These are phyloP conservation scores for Scenedesmus sp. DNA, from an alignment of 163 green algal genomes.

Conservation along the genomic window DNA sequence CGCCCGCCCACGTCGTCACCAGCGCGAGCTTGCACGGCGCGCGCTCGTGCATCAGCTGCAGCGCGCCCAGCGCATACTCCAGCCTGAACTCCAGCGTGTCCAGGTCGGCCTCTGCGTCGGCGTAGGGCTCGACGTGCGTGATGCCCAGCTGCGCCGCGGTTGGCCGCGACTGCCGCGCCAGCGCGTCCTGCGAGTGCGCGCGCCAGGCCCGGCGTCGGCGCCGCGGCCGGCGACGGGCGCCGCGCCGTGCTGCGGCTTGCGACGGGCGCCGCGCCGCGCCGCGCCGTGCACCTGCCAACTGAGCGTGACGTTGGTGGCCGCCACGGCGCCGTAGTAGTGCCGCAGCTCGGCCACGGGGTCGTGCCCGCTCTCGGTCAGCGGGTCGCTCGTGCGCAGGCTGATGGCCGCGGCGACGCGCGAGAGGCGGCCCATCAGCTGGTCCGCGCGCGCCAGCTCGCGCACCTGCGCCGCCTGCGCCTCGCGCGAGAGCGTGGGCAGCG, in stretches of 20 bases:
- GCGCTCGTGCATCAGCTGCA: not conserved
- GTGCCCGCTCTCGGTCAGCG: slow-evolving; percentile 27
- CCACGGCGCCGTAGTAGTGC: slow-evolving; percentile 33
- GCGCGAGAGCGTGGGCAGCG: slow-evolving; percentile 11
- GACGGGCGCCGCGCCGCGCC: no score
- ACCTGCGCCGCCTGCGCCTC: slow-evolving; percentile 27
- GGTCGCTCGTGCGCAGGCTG: slow-evolving; percentile 34
- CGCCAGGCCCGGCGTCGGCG: not conserved
- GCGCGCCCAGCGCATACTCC: slow-evolving; percentile 17
- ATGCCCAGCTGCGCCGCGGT: slow-evolving; percentile 13
- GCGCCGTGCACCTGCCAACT: slow-evolving; percentile 20
- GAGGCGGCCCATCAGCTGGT: slow-evolving; percentile 38
- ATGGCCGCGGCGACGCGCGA: slow-evolving; percentile 31
- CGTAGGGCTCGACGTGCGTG: slow-evolving; percentile 15
- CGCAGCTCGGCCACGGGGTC: slow-evolving; percentile 27
- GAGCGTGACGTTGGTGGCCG: slow-evolving; percentile 18
- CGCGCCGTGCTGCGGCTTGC: no score
- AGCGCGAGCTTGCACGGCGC: slow-evolving; percentile 17
- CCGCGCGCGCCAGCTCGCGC: slow-evolving; percentile 25
- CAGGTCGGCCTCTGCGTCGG: slow-evolving; percentile 14
- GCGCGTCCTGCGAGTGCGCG: slow-evolving; percentile 12
- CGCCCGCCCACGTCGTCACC: slow-evolving; percentile 40
- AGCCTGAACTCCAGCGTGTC: slow-evolving; percentile 25
- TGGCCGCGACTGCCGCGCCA: slow-evolving; percentile 23
- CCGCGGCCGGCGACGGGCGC: not conserved